A percentile compares a stretch with the other conserved stretches of the same genome.
Conservation (phyloP, 1,139 yeast species). For the Sugiyamaella xylanicola region DNA sequence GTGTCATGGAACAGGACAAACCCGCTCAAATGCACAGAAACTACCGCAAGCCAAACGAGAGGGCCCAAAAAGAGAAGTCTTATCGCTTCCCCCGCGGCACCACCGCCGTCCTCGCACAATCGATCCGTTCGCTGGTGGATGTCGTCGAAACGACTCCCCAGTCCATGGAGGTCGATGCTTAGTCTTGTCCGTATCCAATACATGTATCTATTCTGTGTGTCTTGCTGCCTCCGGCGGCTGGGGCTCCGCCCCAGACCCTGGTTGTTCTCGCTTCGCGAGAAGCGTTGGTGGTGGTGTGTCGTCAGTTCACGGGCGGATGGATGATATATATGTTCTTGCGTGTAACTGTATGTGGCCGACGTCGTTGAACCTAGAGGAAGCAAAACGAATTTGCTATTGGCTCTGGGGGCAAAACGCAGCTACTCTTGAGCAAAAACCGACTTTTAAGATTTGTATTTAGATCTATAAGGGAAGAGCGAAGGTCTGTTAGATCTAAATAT, state of each 20-base stretch:
- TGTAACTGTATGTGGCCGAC: too few species aligned
- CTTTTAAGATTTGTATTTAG: too few species aligned
- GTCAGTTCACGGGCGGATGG: too few species aligned
- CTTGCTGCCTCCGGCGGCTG: conserved; percentile 1
- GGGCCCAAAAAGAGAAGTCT: conserved; percentile 76
- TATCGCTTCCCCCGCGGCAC: conserved; percentile 91
- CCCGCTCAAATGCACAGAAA: conserved; percentile 78
- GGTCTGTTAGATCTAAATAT: too few species aligned
- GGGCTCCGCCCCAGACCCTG: conserved; percentile 3
- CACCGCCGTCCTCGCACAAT: conserved; percentile 73
- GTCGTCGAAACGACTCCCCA: conserved; percentile 63
- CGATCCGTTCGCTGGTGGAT: conserved; percentile 65
- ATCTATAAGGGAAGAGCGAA: too few species aligned
- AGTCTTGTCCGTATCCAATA: too few species aligned
- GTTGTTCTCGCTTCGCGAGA: not conserved
- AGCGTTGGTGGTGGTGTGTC: too few species aligned
- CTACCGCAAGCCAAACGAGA: conserved; percentile 85
- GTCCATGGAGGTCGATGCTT: conserved; percentile 74
- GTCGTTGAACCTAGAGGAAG: too few species aligned
- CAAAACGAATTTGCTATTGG: too few species aligned
- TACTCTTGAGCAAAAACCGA: too few species aligned
- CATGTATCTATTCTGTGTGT: not conserved
- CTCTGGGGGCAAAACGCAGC: too few species aligned
- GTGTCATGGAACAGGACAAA: conserved; percentile 92
- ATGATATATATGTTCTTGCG: too few species aligned